Base-by-base conservation (phyloP, 2,329 filamentous ascomycete genomes). In the Ophiostoma quercus region DNA sequence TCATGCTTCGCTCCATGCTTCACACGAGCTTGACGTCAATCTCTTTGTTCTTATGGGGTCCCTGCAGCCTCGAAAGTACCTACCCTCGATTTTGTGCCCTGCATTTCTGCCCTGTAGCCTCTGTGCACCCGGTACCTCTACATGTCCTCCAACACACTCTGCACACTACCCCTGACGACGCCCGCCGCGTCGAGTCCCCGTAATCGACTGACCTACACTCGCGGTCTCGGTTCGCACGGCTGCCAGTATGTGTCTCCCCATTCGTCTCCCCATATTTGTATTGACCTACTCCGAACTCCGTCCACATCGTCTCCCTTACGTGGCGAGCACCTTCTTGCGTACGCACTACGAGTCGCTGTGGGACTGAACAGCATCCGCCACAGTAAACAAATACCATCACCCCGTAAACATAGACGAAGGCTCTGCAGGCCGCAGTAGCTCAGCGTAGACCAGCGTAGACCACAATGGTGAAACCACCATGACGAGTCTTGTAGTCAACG, bases 121-220 rank as follows among this genome's bases (percentile, higher is more conserved):
- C 12, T 41, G 12, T 41, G 12, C 12, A 41, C 39, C 11, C 39
- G 39, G 39, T 57, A 57, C 51, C n/a, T 57, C 51, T 57, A 57
- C 51, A 22, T 25, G 51, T 3, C 51, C 43, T 47, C 16, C 19
- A 47, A n/a, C 51, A 57, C 12, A 16, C 25, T 9, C 12, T n/a
- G 37, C 37, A 9, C 39, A 29, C 54, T 62, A 62, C 57, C 57
- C 57, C 57, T 62, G 57, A 62, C 54, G 54, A 60, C 54, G 54
- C 25, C 47, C 47, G 19, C 54, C 54, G 54, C 54, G 25, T 60
- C 54, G 25, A 60, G 54, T 60, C 22, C 11, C 47, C 47, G 47
- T 22, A 54, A 22, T 54, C 47, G 51, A 57, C 51, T 57, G 51
- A 57, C 51, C 51, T 47, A 57, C 3, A 25, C 6, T 62, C 54